A percentile compares a stretch with the other conserved stretches of the same genome.
Conservation (phyloP, 306 rosid species). For the Corylus heterophylla region DNA sequence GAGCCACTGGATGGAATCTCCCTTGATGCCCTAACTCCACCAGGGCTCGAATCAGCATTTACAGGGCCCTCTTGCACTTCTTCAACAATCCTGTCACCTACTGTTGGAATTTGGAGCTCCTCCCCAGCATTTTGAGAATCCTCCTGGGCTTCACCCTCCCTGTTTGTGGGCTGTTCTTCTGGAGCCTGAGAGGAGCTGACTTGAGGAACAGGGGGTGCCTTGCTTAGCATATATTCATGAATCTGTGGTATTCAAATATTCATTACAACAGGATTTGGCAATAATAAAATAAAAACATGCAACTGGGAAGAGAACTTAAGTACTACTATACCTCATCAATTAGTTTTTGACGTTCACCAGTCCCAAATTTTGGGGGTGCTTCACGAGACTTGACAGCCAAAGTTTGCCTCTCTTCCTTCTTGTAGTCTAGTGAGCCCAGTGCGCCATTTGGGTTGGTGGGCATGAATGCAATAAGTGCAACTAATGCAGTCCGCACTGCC, state of each 20-base stretch:
- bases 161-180: conserved; percentile 42
- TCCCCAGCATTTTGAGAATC: conserved; percentile 39
- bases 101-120: conserved; percentile 40
- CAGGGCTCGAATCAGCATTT: conserved; percentile 35
- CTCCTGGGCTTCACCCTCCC: conserved; percentile 40
- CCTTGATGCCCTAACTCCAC: conserved; percentile 34
- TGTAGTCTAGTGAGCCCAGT: conserved; percentile 87
- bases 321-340: conserved; percentile 55
- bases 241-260: conserved; percentile 44
- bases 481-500: conserved; percentile 93
- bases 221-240: conserved; percentile 83
- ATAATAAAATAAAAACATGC: background rate
- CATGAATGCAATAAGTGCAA: conserved; percentile 96
- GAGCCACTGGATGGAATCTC: conserved; percentile 44
- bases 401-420: conserved; percentile 80
- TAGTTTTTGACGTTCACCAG: conserved; percentile 79
- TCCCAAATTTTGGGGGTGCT: conserved; percentile 74
- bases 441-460: conserved; percentile 97
- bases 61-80: conserved; percentile 44
- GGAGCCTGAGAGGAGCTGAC: conserved; percentile 40
- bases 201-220: conserved; percentile 72
- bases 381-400: conserved; percentile 86
- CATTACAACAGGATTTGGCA: conserved; percentile 6
- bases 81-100: conserved; percentile 53
- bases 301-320: background rate